A percentile compares a stretch with the other conserved stretches of the same genome.
These are phyloP conservation scores for Claviceps maximensis DNA, from an alignment of 2,329 filamentous ascomycete genomes.

Conservation along the genomic window DNA sequence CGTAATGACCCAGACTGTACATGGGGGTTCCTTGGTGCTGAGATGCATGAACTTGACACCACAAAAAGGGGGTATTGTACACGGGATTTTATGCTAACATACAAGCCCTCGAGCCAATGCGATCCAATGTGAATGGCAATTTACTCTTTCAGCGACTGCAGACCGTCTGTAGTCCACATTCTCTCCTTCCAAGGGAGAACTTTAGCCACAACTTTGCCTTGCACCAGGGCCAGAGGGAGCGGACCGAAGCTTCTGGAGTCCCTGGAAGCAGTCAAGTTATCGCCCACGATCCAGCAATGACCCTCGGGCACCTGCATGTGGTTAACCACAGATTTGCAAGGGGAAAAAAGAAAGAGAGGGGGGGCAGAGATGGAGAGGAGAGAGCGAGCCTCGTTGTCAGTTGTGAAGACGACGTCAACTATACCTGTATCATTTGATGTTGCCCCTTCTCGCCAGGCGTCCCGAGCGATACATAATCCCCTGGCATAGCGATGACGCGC, in stretches of 20 bases:
- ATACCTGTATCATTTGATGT: conserved; percentile 53
- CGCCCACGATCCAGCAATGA: conserved; percentile 83
- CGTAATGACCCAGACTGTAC: neutral
- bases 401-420: neutral
- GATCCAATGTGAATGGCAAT: neutral
- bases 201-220: conserved; percentile 67
- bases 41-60: neutral
- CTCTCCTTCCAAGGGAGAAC: conserved; percentile 38
- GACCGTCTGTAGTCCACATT: conserved; percentile 33
- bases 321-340: neutral
- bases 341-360: neutral
- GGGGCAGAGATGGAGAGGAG: neutral
- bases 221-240: conserved; percentile 70
- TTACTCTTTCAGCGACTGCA: conserved; percentile 20
- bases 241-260: conserved; percentile 84
- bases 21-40: neutral
- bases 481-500: conserved; percentile 62
- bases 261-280: conserved; percentile 71
- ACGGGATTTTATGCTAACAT: neutral
- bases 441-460: conserved; percentile 38
- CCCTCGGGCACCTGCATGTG: conserved; percentile 67
- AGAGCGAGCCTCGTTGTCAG: neutral
- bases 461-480: conserved; percentile 59
- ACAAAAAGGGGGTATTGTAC: neutral
- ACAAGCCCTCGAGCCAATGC: neutral